Evolutionary conservation across 805 yeast genomes (phyloP).

Genomic region (Lachancea mirantina): DNA sequence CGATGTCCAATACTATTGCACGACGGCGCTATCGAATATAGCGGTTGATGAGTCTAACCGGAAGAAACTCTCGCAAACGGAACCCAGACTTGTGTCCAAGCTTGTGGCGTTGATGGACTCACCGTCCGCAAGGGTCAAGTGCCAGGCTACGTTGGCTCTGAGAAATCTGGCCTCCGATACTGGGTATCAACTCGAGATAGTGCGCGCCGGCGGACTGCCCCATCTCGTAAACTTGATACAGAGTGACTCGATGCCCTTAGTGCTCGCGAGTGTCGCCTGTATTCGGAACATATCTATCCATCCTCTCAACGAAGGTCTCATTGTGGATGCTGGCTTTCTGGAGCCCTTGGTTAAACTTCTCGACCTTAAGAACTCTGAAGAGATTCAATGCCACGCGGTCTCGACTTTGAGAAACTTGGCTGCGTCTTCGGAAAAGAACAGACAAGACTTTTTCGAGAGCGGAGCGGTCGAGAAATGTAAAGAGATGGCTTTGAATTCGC

Average conservation of each 20-base stretch:
- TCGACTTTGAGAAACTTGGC: constrained; percentile 94
- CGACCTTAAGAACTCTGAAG: constrained; percentile 83
- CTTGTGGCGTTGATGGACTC: constrained; percentile 89
- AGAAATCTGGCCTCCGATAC: constrained; percentile 95
- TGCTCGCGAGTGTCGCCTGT: constrained; percentile 96
- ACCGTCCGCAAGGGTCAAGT: constrained; percentile 88
- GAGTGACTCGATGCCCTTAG: constrained; percentile 83
- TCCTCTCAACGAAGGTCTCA: constrained; percentile 90
- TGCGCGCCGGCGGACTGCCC: constrained; percentile 90
- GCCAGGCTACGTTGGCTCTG: constrained; percentile 95
- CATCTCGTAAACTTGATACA: constrained; percentile 85
- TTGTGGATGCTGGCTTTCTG: constrained; percentile 94
- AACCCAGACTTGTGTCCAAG: constrained; percentile 84
- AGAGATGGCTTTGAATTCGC: constrained; percentile 74
- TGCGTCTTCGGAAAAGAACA: constrained; percentile 87
- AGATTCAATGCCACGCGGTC: constrained; percentile 96
- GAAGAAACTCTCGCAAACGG: constrained; percentile 80
- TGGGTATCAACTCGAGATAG: constrained; percentile 91
- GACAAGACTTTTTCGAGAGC: constrained; percentile 85
- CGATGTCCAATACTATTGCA: constrained; percentile 96
- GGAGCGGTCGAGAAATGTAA: constrained; percentile 94
- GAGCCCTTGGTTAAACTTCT: constrained; percentile 82
- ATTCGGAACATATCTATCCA: constrained; percentile 95
- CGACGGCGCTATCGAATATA: constrained; percentile 92
- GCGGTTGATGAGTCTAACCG: constrained; percentile 95